Evolutionary conservation across 768 basidiomycete genomes (phyloP), one percentile per base, ranked within the genome.

Genomic region (Boletus huronensis): DNA sequence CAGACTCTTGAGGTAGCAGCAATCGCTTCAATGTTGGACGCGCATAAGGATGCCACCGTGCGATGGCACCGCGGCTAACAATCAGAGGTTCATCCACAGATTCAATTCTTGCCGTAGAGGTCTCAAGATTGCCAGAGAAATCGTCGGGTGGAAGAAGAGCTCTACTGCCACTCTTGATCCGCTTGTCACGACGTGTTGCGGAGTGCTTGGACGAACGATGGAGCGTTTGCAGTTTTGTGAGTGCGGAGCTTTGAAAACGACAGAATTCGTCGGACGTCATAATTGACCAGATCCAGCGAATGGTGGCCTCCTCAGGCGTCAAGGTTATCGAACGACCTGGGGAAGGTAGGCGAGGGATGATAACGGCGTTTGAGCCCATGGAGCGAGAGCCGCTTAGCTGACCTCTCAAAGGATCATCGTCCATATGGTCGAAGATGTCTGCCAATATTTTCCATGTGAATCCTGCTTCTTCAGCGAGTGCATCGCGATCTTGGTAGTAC

Each of bases 281-380:
- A 5, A 57, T 54, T 10, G 63, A 63, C 63, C 63, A 71, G 48
- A 58, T 25, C 61, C 57, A 63, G 19, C 56, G 63, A 26, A 65
- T 55, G 39, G 52, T 41, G 31, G 50, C 51, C n/a, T 63, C 59
- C 32, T 69, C 63, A 3, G 48, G 57, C 5, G 58, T 62, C 31
- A 54, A 8, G 11, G 43, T 6, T 23, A 71, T 38, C 3, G 60
- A 61, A 17, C 59, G 61, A 44, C 51, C 40, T 3, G 62, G 69
- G 9, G 67, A 62, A 42, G 63, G 60, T 17, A 71, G 48, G 3
- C 67, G 63, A 36, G 70, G 70, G 25, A 70, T 61, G 39, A 70
- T 57, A 13, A 55, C 46, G 16, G 65, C 39, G 6, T 0, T 38
- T 25, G 64, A 57, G 3, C 11, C 4, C 6, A 25, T n/a, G 14